Percentiles rank a stretch among this genome's conserved stretches.
Conservation (phyloP, 352 stramenopile genomes). For the Pythium guiyangense region DNA sequence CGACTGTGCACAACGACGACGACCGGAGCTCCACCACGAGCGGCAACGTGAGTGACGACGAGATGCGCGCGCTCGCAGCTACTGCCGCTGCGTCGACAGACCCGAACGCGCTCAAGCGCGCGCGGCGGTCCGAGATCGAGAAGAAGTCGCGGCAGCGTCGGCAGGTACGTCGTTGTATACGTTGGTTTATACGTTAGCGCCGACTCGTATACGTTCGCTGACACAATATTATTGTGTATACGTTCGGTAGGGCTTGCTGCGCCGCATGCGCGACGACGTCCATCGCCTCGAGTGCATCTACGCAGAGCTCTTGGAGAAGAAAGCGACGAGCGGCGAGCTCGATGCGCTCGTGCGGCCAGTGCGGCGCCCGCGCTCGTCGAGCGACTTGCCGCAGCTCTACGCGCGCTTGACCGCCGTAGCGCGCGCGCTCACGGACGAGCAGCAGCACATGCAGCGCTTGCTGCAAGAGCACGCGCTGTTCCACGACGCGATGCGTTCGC, state of each 20-base stretch:
- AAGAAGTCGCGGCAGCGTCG: constrained; percentile 23
- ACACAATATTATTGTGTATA: neutral
- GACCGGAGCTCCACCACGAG: too few species aligned
- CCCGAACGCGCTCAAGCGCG: constrained; percentile 5
- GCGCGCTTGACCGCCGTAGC: constrained; percentile 31
- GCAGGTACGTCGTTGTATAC: constrained; percentile 14
- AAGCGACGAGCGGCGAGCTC: constrained; percentile 10
- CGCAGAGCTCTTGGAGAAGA: constrained; percentile 21
- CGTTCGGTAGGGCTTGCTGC: constrained; percentile 17
- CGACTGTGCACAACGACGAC: too few species aligned
- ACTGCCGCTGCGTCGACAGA: neutral
- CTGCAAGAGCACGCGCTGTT: constrained; percentile 31
- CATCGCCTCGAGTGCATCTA: constrained; percentile 44
- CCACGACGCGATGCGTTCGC: constrained; percentile 17
- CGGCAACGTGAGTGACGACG: constrained; percentile 1
- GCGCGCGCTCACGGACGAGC: constrained; percentile 36
- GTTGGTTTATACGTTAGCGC: neutral
- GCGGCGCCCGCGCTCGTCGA: constrained; percentile 4
- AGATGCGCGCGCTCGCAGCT: neutral
- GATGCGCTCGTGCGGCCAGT: constrained; percentile 8
- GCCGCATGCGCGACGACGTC: constrained; percentile 50
- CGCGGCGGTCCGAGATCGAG: constrained; percentile 16
- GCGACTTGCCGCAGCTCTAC: constrained; percentile 17
- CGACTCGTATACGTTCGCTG: neutral
- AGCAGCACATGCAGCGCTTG: constrained; percentile 24